Base-by-base conservation (phyloP, 2,329 filamentous ascomycete species). In the Fusarium odoratissimum region DNA sequence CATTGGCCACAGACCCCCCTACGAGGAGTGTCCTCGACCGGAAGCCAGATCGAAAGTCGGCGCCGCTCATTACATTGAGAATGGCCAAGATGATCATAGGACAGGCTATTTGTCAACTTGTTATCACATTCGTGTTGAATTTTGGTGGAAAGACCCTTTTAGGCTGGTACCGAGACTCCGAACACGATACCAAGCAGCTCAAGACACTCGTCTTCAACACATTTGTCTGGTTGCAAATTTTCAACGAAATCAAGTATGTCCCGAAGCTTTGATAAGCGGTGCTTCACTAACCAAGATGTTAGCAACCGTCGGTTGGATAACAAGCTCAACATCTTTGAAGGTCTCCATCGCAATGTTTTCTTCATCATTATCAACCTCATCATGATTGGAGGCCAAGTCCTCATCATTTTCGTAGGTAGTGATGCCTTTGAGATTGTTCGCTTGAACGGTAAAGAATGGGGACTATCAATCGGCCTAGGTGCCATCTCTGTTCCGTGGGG, bases 241-340 rank as follows among this genome's bases (percentile, higher is more conserved):
- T 92, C 83, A 92, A 92, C 79, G 86, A 91, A 79, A 87, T 91
- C 82, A 92, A 91, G 75, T 75, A 73, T 35, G 75, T 66, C 85
- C 7, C 23, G 19, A 60, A 38, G 30, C 4, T 95, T 80, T 88
- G 92, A 76, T 33, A 82, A 95, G 33, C 19, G 30, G 49, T 38
- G 44, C 35, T 25, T 40, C 23, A 95, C 84, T 95, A 94, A 83
- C 91, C 92, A 16, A 61, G 17, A 38, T 13, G 16, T 28, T 31
- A 77, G 75, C 80, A 90, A 89, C 77, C 86, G 90, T 35, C 88
- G 89, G 19, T 88, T 97, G 21, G 95, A 97, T 82, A 97, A 97
- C 82, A 90, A 90, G 63, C 91, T 96, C 84, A 97, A 97, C 80
- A 92, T 97, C 64, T 94, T 97, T 65, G 94, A 97, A 80, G 93